Percentiles rank a stretch among this genome's conserved stretches.
phyloP scores from a whole-genome alignment of 2,329 filamentous ascomycete species.

The Bipolaris cookei region DNA sequence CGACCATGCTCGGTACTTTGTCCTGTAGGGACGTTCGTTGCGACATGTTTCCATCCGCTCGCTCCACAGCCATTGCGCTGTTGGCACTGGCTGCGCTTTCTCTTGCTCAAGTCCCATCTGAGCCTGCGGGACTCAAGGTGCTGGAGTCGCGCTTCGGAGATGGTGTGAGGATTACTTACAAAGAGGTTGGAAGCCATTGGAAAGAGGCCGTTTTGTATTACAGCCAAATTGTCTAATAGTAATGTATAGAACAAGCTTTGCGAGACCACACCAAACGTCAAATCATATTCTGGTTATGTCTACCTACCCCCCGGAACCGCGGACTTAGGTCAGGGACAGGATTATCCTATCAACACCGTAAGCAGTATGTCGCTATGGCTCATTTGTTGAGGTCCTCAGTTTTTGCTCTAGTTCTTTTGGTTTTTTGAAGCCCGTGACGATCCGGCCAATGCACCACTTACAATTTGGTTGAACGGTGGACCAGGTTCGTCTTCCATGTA shows the following conservation, averaged over 20 bases:
- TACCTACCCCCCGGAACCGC: slow-evolving; percentile 26
- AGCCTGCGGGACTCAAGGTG: slow-evolving; percentile 22
- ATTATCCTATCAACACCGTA: slow-evolving; percentile 28
- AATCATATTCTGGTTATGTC: slow-evolving; percentile 61
- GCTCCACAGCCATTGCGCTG: slow-evolving; percentile 11
- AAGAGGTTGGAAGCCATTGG: slow-evolving; percentile 22
- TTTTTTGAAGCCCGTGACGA: slow-evolving; percentile 61
- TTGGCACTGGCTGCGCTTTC: slow-evolving; percentile 10
- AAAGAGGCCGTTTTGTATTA: neutral
- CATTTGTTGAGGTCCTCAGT: neutral
- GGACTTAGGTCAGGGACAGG: slow-evolving; percentile 27
- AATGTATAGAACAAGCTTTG: slow-evolving; percentile 53
- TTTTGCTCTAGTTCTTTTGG: slow-evolving; percentile 45
- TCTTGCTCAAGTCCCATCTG: slow-evolving; percentile 23
- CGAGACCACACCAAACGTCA: slow-evolving; percentile 60
- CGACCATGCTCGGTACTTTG: neutral
- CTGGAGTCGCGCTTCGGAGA: slow-evolving; percentile 29
- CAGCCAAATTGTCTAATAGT: slow-evolving; percentile 1
- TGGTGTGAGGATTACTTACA: slow-evolving; percentile 35
- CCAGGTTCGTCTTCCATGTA: slow-evolving; percentile 51
- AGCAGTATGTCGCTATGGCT: neutral
- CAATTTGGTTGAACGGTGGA: slow-evolving; percentile 59
- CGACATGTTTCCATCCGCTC: slow-evolving; percentile 10
- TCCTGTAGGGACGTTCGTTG: neutral
- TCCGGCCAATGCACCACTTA: slow-evolving; percentile 58